Percentiles rank a stretch among this genome's conserved stretches.
Evolutionary conservation across 2,329 filamentous ascomycete genomes (phyloP).

Genomic region (Epichloe sylvatica): DNA sequence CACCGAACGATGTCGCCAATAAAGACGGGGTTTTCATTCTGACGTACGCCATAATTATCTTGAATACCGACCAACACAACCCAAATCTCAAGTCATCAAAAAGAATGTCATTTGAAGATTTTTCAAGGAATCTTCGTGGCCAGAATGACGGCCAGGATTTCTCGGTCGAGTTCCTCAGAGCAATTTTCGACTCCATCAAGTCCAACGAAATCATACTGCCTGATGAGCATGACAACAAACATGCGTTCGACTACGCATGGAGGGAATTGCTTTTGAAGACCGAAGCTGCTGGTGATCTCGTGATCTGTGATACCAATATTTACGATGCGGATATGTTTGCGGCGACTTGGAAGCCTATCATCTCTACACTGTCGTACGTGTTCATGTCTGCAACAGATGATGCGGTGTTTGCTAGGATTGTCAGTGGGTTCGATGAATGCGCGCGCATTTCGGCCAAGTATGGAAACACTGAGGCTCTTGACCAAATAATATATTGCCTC

Average conservation of each 20-base stretch:
- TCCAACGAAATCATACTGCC: slow-evolving; percentile 90
- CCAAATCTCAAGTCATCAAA: slow-evolving; percentile 67
- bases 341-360: slow-evolving; percentile 86
- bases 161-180: slow-evolving; percentile 64
- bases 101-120: slow-evolving; percentile 75
- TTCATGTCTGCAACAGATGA: slow-evolving; percentile 99
- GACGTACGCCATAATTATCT: slow-evolving; percentile 91
- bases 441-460: slow-evolving; percentile 83
- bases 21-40: slow-evolving; percentile 82
- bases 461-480: slow-evolving; percentile 68
- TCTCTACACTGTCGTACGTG: slow-evolving; percentile 91
- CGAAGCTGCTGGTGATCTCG: slow-evolving; percentile 56
- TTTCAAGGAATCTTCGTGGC: slow-evolving; percentile 77
- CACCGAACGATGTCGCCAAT: slow-evolving; percentile 63
- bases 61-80: slow-evolving; percentile 95
- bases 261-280: slow-evolving; percentile 84
- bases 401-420: slow-evolving; percentile 81
- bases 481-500: slow-evolving; percentile 83
- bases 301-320: slow-evolving; percentile 78
- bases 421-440: slow-evolving; percentile 91
- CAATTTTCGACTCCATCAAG: slow-evolving; percentile 84
- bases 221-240: slow-evolving; percentile 91
- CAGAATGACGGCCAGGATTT: slow-evolving; percentile 82
- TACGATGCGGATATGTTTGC: slow-evolving; percentile 98
- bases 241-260: slow-evolving; percentile 96